These are phyloP conservation scores for Eucalyptus virginea DNA, from an alignment of 345 rosid genomes.

Conservation along the genomic window DNA sequence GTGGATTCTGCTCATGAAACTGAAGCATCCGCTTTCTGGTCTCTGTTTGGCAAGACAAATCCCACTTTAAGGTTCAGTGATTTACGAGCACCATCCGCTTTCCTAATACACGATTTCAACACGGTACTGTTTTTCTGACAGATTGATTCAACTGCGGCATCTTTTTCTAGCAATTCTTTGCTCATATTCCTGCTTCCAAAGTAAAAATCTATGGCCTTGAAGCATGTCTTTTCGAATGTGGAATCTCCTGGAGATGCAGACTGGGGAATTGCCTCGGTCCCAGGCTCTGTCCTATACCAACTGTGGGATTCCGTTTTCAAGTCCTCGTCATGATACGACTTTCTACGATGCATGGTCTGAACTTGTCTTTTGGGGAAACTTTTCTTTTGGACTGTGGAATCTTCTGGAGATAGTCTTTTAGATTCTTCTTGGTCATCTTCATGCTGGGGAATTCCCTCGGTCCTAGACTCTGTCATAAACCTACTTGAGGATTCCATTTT, in stretches of 20 bases:
- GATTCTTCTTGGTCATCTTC: neutral
- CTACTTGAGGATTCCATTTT: neutral
- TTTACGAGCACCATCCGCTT: slow-evolving; percentile 10
- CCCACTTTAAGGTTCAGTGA: slow-evolving; percentile 14
- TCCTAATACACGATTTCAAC: slow-evolving; percentile 24
- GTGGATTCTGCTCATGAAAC: neutral
- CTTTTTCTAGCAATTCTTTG: neutral
- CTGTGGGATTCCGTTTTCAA: neutral
- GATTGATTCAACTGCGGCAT: neutral
- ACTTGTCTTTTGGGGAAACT: neutral
- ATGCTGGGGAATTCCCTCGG: neutral
- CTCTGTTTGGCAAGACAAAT: slow-evolving; percentile 6
- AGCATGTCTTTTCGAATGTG: neutral
- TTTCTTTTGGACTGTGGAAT: neutral
- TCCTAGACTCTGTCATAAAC: neutral
- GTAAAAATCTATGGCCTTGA: neutral
- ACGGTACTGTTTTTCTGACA: neutral
- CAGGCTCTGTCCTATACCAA: neutral
- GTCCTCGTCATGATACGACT: neutral
- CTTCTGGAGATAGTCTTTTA: neutral
- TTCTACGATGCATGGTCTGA: neutral
- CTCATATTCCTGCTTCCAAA: neutral
- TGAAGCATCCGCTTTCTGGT: neutral
- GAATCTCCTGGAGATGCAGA: neutral
- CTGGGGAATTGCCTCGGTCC: neutral